Conservation (phyloP, 148 eudicot species). For the Polygonum maritimum region DNA sequence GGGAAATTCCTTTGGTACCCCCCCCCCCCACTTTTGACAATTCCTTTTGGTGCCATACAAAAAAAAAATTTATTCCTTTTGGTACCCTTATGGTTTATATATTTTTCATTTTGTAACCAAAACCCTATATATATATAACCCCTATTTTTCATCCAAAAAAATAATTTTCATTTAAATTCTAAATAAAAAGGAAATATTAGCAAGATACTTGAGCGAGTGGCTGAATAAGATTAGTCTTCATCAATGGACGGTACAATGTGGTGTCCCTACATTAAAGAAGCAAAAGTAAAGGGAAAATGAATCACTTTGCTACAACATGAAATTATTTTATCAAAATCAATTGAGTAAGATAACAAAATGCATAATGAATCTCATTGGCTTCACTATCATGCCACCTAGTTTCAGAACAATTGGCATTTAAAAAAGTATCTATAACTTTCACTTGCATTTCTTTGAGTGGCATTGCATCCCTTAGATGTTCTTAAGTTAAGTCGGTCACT, state of each 20-base stretch:
- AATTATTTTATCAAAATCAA: background rate
- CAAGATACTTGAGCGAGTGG: constrained; percentile 78
- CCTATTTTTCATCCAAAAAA: too few relatives aligned
- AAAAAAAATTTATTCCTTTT: too few relatives aligned
- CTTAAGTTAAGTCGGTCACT: constrained; percentile 55
- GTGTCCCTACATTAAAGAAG: constrained; percentile 28
- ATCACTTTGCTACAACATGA: background rate
- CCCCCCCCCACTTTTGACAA: too few relatives aligned
- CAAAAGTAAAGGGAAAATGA: background rate
- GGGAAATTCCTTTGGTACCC: too few relatives aligned
- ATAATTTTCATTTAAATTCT: too few relatives aligned
- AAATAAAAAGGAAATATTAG: constrained; percentile 33
- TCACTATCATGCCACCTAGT: constrained; percentile 39
- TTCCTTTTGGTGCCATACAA: too few relatives aligned
- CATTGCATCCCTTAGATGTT: constrained; percentile 54
- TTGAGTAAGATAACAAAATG: background rate
- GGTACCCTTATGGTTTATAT: too few relatives aligned
- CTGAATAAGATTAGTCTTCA: constrained; percentile 91
- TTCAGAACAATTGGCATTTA: constrained; percentile 56
- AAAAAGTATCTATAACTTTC: constrained; percentile 39
- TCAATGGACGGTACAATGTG: constrained; percentile 77
- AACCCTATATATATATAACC: too few relatives aligned
- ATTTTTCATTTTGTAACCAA: too few relatives aligned
- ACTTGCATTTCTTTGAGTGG: constrained; percentile 58
- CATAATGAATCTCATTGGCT: constrained; percentile 20